phyloP scores from a whole-genome alignment of 768 basidiomycete genomes.

The Lentinus brumalis region DNA sequence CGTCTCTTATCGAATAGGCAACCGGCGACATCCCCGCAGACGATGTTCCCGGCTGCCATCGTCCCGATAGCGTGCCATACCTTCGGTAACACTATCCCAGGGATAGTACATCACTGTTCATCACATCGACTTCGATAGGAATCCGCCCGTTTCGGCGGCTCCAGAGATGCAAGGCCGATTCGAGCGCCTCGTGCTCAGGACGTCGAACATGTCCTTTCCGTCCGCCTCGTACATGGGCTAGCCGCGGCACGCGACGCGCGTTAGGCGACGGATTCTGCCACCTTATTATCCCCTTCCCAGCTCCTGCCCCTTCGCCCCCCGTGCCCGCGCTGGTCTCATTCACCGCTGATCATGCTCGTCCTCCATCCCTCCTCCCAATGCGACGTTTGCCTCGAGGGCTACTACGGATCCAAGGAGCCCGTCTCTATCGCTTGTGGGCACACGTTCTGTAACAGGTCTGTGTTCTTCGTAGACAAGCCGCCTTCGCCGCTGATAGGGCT shows the following conservation, averaged over 20 bases:
- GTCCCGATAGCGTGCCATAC: slow-evolving; percentile 21
- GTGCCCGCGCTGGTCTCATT: slow-evolving; percentile 25
- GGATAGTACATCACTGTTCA: slow-evolving; percentile 11
- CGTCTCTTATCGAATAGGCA: slow-evolving; percentile 27
- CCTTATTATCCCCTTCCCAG: slow-evolving; percentile 24
- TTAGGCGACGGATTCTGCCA: slow-evolving; percentile 30
- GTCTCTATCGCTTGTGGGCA: slow-evolving; percentile 73
- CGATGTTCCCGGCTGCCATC: slow-evolving; percentile 13
- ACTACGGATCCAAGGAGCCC: slow-evolving; percentile 55
- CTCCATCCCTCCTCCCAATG: slow-evolving; percentile 65
- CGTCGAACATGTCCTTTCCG: slow-evolving; percentile 25
- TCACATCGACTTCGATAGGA: slow-evolving; percentile 19
- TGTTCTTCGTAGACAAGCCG: neutral
- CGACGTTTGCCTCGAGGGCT: slow-evolving; percentile 75
- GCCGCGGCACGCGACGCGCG: slow-evolving; percentile 31
- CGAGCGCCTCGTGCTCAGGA: slow-evolving; percentile 24
- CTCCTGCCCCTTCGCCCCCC: slow-evolving; percentile 16
- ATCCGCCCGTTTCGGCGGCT: slow-evolving; percentile 14
- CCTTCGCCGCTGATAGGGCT: neutral
- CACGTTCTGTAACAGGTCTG: slow-evolving; percentile 51
- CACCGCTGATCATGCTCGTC: slow-evolving; percentile 60
- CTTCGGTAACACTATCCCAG: slow-evolving; percentile 24
- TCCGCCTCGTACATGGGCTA: slow-evolving; percentile 22
- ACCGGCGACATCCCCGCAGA: slow-evolving; percentile 11
- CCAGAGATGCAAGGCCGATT: slow-evolving; percentile 30